Evolutionary conservation across 2,329 filamentous ascomycete species (phyloP), one percentile per base, ranked within the genome.

Genomic region (Podosphaera fusca): DNA sequence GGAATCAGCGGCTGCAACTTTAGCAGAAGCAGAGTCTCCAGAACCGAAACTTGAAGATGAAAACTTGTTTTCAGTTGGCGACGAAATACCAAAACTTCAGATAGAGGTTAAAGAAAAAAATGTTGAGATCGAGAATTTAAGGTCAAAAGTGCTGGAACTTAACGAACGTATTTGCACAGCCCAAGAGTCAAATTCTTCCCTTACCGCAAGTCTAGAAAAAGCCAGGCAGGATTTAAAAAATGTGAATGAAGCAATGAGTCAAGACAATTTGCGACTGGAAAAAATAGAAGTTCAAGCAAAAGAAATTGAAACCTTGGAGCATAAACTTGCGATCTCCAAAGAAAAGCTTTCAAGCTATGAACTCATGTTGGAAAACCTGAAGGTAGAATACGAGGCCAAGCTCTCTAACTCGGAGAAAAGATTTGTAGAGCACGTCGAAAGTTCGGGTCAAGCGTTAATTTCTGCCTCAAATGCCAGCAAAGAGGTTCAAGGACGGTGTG

Each of bases 21-120:
- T 14, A 50, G 10, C 47, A 9, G 8, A 31, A 31, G 31, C 21
- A 4, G 47, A 31, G 21, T 50, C 31, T 31, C 31, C 47, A 4
- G 38, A 12, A 14, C 5, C 35, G 10, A 10, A 6, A 38, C 10
- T 14, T 7, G 61, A 64, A 0, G 66, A 64, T 33, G 85, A 89
- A 61, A 86, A 94, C 54, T 84, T 95, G 69, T 95, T 95, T 70
- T 95, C 88, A 0, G 94, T 88, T 63, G 89, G 96, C 58, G 83
- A 84, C 55, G 90, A 96, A 69, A 75, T 94, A 12, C 85, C 86
- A 2, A 80, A 85, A 56, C 71, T 95, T n/a, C 84, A 94, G 64
- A 75, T 78, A 1, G 84, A 92, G 62, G 69, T 92, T 2, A 75
- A 81, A 55, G 77, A 81, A 58, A 85, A 84, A 64, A 73, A 82